These are phyloP conservation scores for Penicillium decumbens DNA, from an alignment of 2,329 filamentous ascomycete species.

Conservation along the genomic window DNA sequence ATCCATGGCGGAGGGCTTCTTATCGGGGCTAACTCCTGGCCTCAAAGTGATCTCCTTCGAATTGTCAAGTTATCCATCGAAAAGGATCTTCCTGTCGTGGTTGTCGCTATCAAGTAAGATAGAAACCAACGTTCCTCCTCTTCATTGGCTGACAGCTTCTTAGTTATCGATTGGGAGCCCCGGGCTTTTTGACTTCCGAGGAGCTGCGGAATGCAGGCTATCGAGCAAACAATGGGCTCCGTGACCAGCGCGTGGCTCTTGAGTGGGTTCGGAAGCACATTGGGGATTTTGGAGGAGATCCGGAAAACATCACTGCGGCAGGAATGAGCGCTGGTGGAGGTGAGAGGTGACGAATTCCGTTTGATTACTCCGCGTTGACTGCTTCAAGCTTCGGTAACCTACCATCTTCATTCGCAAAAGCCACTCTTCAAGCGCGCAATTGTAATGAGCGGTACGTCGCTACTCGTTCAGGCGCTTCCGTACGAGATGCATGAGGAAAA, in stretches of 20 bases:
- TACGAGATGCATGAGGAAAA: constrained; percentile 38
- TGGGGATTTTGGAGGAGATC: constrained; percentile 41
- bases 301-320: constrained; percentile 39
- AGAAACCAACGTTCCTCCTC: background rate
- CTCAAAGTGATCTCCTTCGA: constrained; percentile 47
- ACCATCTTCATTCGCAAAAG: constrained; percentile 35
- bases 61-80: constrained; percentile 46
- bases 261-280: constrained; percentile 42
- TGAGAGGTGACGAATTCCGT: constrained; percentile 19
- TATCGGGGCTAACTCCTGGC: constrained; percentile 51
- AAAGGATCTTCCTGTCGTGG: constrained; percentile 46
- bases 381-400: constrained; percentile 28
- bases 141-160: constrained; percentile 6
- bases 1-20: constrained; percentile 52
- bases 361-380: constrained; percentile 3
- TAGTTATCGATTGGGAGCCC: constrained; percentile 47
- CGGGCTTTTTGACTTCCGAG: constrained; percentile 48
- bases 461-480: constrained; percentile 42
- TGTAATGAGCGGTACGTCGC: constrained; percentile 43
- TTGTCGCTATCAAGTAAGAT: constrained; percentile 44
- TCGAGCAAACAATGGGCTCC: constrained; percentile 44
- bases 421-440: constrained; percentile 43
- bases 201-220: constrained; percentile 46
- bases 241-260: constrained; percentile 46
- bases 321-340: constrained; percentile 48